Evolutionary conservation across 371 early-diverging fungal genomes (phyloP).

Genomic region (Chytridium lagenaria): DNA sequence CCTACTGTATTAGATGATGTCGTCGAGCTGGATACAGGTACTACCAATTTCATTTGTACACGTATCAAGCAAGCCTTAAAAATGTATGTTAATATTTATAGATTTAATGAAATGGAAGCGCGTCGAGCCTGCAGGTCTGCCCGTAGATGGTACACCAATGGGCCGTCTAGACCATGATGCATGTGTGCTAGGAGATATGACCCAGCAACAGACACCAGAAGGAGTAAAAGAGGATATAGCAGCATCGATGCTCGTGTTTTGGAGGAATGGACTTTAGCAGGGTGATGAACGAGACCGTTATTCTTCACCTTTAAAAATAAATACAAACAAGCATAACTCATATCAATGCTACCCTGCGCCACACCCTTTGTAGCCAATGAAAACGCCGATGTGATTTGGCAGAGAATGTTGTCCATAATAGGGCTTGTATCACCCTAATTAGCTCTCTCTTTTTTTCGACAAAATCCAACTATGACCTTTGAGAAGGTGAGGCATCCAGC

Average conservation of each 20-base stretch:
- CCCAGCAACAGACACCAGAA: neutral
- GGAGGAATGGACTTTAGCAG: conserved; percentile 13
- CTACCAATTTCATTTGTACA: neutral
- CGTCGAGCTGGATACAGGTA: conserved; percentile 3
- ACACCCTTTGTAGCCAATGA: neutral
- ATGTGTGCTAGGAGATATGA: neutral
- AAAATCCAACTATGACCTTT: conserved; percentile 19
- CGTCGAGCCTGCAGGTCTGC: neutral
- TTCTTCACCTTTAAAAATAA: too few species aligned
- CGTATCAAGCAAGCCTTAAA: neutral
- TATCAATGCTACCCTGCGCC: neutral
- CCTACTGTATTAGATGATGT: conserved; percentile 1
- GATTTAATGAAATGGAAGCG: neutral
- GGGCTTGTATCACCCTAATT: neutral
- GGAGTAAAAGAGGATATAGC: neutral
- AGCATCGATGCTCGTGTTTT: conserved; percentile 3
- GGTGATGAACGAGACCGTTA: conserved; percentile 1
- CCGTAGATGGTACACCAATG: neutral
- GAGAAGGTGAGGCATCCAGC: conserved; percentile 14
- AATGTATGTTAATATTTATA: neutral
- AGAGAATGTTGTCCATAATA: neutral
- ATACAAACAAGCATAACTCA: too few species aligned
- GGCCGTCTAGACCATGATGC: conserved; percentile 7
- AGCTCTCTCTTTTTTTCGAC: neutral
- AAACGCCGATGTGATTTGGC: neutral